phyloP scores from a whole-genome alignment of 129 eudicot species.

The Flaveria trinervia region DNA sequence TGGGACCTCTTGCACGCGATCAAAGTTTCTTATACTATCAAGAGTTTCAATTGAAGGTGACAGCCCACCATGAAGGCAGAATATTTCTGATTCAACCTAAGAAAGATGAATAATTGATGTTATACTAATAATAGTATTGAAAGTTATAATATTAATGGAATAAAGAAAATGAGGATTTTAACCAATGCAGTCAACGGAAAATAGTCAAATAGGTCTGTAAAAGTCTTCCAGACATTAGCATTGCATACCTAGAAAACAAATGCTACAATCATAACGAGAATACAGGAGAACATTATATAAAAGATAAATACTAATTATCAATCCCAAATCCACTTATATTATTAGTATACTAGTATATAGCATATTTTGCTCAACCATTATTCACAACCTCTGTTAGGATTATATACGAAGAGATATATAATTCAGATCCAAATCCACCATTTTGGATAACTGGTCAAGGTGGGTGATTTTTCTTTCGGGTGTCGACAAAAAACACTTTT shows the following conservation, averaged over 20 bases:
- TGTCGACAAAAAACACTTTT: background rate
- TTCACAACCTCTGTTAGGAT: background rate
- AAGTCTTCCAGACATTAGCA: slow-evolving; percentile 76
- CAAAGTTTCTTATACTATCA: slow-evolving; percentile 80
- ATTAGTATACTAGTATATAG: background rate
- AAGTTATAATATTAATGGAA: background rate
- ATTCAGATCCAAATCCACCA: too few relatives aligned
- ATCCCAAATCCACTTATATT: background rate
- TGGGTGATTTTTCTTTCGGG: background rate
- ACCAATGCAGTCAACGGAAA: slow-evolving; percentile 76
- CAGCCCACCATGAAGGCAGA: slow-evolving; percentile 88
- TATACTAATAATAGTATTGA: background rate
- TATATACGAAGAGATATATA: background rate
- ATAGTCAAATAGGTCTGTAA: slow-evolving; percentile 76
- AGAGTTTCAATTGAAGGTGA: slow-evolving; percentile 91
- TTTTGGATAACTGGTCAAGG: background rate
- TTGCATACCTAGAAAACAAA: slow-evolving; percentile 50
- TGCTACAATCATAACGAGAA: background rate
- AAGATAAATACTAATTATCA: background rate
- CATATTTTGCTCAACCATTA: background rate
- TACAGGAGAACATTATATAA: background rate
- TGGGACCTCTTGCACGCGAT: slow-evolving; percentile 96
- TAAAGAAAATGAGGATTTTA: slow-evolving; percentile 22
- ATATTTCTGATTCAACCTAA: slow-evolving; percentile 89
- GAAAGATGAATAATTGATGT: background rate